Evolutionary conservation across 2,329 filamentous ascomycete genomes (phyloP), one percentile per base, ranked within the genome.

Genomic region (Leptographium lundbergii): DNA sequence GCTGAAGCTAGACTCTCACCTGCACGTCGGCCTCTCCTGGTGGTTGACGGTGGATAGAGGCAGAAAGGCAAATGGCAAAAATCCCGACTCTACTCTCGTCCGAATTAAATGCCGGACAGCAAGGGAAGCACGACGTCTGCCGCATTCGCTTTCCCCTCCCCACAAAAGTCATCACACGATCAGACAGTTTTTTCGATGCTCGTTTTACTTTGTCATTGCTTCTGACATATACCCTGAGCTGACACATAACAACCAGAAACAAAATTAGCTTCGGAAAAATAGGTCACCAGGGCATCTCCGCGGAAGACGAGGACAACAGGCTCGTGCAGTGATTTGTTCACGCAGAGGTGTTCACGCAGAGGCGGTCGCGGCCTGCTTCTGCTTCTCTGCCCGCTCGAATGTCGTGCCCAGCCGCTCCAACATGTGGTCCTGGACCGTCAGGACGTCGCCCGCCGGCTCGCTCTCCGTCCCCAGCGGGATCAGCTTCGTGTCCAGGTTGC

Each of bases 401-500:
- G 67, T 68, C 13, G 65, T 65, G 2, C 66, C 67, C 45, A 70
- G 65, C 17, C 69, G 59, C 58, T 68, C 64, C 24, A 71, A 61
- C 69, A 72, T 69, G 55, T 71, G 68, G 57, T 69, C 66, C 59
- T 69, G 69, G 0, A 66, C 66, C 7, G 69, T 72, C 24, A 68
- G 34, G 13, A 64, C 62, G 1, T 65, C 65, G 10, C 61, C 65
- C 17, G 60, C 55, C 3, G 55, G 11, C 6, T 65, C 66, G 57
- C 60, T 61, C 56, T 67, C 68, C 17, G 67, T 68, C 54, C 71
- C 69, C 19, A 71, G 63, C 1, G 70, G 70, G 3, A 61, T 54
- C 47, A 72, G 64, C 61, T 65, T 63, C 13, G 67, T 65, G 56
- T 80, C 76, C 6, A 77, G 69, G 67, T 81, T 80, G 5, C 79